These are phyloP conservation scores for Candida pseudoglaebosa DNA, from an alignment of 805 yeast genomes.

Conservation along the genomic window DNA sequence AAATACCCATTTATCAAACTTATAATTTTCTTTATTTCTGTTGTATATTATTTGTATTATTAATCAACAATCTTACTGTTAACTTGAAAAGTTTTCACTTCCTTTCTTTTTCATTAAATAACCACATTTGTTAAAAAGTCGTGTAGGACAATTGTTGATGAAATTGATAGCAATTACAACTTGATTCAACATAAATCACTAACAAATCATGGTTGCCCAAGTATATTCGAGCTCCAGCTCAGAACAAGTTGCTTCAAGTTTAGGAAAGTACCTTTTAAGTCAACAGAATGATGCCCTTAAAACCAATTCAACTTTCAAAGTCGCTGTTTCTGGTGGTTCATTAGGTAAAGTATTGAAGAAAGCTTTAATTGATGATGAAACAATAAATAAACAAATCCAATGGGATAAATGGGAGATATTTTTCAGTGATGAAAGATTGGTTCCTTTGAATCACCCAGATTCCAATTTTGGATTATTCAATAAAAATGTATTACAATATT, in stretches of 20 bases:
- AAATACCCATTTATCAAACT: not conserved
- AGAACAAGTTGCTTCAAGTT: constrained; percentile 56
- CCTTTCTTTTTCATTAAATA: not conserved
- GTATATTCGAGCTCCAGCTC: constrained; percentile 53
- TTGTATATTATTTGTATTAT: not conserved
- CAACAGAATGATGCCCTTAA: constrained; percentile 60
- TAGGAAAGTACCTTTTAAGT: constrained; percentile 59
- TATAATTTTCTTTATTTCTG: not conserved
- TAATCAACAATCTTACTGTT: not conserved
- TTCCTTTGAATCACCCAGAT: constrained; percentile 75
- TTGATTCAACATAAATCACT: too few species aligned
- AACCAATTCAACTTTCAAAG: constrained; percentile 46
- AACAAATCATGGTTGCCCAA: not conserved
- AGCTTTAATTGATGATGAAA: constrained; percentile 60
- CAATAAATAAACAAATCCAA: constrained; percentile 41
- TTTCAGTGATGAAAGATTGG: constrained; percentile 89
- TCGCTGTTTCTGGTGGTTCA: constrained; percentile 92
- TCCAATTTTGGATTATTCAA: constrained; percentile 83
- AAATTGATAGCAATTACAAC: too few species aligned
- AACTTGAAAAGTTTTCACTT: too few species aligned
- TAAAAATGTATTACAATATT: constrained; percentile 50
- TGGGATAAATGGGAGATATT: constrained; percentile 79
- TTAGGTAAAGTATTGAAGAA: constrained; percentile 66
- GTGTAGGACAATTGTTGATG: not conserved
- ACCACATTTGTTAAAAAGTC: not conserved